Conservation (phyloP, 495 filamentous ascomycete genomes). For the Hypomontagnella monticulosa region DNA sequence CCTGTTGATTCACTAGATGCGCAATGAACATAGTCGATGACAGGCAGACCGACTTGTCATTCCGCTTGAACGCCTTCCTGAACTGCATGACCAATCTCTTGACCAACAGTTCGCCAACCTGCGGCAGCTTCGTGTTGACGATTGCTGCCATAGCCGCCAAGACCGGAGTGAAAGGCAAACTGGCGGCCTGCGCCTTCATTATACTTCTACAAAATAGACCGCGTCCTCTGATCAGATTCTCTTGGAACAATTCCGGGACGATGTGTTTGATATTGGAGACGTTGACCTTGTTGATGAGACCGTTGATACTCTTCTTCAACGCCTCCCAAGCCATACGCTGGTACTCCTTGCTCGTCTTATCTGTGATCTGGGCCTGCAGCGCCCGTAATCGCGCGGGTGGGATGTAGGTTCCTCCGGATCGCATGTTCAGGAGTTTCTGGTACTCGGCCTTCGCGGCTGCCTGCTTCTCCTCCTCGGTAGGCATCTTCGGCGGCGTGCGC, state of each 20-base stretch:
- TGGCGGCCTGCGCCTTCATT: constrained; percentile 97
- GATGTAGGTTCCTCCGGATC: constrained; percentile 95
- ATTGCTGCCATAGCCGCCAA: constrained; percentile 95
- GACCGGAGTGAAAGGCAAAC: constrained; percentile 93
- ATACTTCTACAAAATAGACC: constrained; percentile 94
- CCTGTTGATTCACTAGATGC: constrained; percentile 93
- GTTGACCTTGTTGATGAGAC: constrained; percentile 98
- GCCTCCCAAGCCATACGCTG: constrained; percentile 99
- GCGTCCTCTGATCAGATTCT: constrained; percentile 90
- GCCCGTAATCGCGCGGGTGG: constrained; percentile 90
- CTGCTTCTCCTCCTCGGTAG: constrained; percentile 85
- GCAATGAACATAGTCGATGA: constrained; percentile 93
- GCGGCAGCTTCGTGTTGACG: constrained; percentile 95
- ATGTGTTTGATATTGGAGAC: constrained; percentile 97
- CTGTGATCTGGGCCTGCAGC: constrained; percentile 94
- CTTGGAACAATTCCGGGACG: constrained; percentile 91
- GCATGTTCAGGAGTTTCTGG: constrained; percentile 86
- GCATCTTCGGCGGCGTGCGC: constrained; percentile 62
- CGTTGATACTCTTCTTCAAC: constrained; percentile 98
- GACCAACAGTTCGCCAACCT: constrained; percentile 90
- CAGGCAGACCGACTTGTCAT: constrained; percentile 94
- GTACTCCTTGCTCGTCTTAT: constrained; percentile 95
- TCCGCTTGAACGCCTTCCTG: constrained; percentile 93
- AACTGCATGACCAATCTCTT: constrained; percentile 91
- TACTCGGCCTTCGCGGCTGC: constrained; percentile 86